Base-by-base conservation (phyloP, 768 basidiomycete genomes). In the Hirschioporus abietinus region DNA sequence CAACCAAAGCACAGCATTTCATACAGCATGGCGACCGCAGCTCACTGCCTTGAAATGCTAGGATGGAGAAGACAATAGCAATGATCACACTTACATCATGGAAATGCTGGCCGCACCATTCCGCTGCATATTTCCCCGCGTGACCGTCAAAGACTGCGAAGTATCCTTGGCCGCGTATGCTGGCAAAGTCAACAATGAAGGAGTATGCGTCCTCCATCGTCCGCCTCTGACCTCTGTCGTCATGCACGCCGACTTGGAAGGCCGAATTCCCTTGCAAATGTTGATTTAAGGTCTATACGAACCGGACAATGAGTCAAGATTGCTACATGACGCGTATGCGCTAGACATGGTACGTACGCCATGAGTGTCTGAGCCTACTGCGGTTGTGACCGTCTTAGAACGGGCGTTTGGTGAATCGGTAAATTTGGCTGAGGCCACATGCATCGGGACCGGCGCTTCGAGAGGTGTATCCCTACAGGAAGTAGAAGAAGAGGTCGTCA, bases 141-240 rank as follows among this genome's bases (percentile, higher is more conserved):
- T 99, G 97, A 1, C 97, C 97, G 72, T 99, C 97, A 72, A 99
- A 99, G 60, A 99, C 88, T 7, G 96, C 96, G 76, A 96, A 99
- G 82, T 97, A 99, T 8, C 96, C 97, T 75, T 99, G 97, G 0
- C 97, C 97, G 59, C 90, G 87, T 23, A 99, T 82, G 36, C 88
- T 86, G 42, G 88, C 95, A 76, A 92, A 99, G 75, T 99, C 96
- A 68, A 96, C 91, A 67, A 99, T 88, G 30, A 98, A 97, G 25
- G 95, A 94, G 76, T 99, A 95, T 7, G 94, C 88, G 75, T 99
- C 97, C 78, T 99, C 97, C 97, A 99, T 99, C 63, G 91, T 93
- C 69, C 96, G 83, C 68, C 97, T 82, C 65, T 90, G 84, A 61
- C 95, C 93, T 77, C 89, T 95, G 78, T 97, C 94, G 71, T 96